A percentile compares a stretch with the other conserved stretches of the same genome.
Conservation (phyloP, 1,139 yeast genomes). For the Zygosaccharomyces sapae region DNA sequence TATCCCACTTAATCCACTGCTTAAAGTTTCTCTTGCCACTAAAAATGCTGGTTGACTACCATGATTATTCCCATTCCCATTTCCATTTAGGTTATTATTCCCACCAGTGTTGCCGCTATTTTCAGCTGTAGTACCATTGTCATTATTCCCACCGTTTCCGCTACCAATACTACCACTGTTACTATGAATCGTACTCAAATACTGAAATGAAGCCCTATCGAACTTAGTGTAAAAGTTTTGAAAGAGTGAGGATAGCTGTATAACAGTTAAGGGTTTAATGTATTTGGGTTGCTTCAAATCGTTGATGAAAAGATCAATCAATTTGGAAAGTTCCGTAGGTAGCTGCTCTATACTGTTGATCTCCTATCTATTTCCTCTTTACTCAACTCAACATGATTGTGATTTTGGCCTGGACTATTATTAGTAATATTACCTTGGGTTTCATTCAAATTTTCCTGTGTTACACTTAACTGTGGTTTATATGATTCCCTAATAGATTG, state of each 20-base stretch:
- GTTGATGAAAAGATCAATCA: slow-evolving; percentile 43
- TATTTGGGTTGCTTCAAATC: slow-evolving; percentile 56
- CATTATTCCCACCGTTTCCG: no score
- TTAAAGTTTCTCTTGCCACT: slow-evolving; percentile 30
- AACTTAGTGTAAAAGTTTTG: slow-evolving; percentile 47
- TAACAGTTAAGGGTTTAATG: slow-evolving; percentile 48
- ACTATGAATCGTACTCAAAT: no score
- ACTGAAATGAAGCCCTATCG: slow-evolving; percentile 31
- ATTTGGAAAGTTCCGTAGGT: slow-evolving; percentile 37
- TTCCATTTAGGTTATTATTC: slow-evolving; percentile 28
- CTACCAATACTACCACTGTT: no score
- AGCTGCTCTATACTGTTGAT: slow-evolving; percentile 23
- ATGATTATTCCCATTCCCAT: slow-evolving; percentile 1
- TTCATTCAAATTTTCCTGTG: slow-evolving; percentile 12
- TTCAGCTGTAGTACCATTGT: no score
- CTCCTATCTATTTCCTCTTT: slow-evolving; percentile 26
- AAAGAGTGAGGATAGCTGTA: slow-evolving; percentile 49
- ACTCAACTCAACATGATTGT: slow-evolving; percentile 9
- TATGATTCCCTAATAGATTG: slow-evolving; percentile 32
- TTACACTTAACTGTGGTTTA: slow-evolving; percentile 12
- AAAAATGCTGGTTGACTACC: slow-evolving; percentile 17
- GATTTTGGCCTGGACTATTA: neutral
- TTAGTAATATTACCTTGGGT: neutral
- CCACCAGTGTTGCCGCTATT: no score
- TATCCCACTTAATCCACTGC: slow-evolving; percentile 35